Percentiles rank a stretch among this genome's conserved stretches.
Conservation (phyloP, 2,329 filamentous ascomycete genomes). For the Aureobasidium zeae region DNA sequence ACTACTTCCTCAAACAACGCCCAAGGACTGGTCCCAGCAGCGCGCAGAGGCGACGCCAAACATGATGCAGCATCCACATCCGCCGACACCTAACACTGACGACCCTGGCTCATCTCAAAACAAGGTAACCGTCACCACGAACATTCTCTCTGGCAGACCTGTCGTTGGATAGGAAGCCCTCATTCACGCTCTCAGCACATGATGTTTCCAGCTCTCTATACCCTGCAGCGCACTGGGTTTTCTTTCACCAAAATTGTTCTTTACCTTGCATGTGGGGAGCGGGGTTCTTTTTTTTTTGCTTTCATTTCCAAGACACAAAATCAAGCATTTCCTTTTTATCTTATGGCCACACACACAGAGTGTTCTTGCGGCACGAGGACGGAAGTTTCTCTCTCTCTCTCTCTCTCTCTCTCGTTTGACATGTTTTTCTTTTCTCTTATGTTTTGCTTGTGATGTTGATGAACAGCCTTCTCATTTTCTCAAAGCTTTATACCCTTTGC, state of each 20-base stretch:
- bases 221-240: slow-evolving; percentile 14
- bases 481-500: slow-evolving; percentile 12
- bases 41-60: slow-evolving; percentile 1
- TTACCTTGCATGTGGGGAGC: slow-evolving; percentile 14
- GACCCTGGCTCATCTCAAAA: slow-evolving; percentile 14
- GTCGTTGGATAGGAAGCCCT: slow-evolving; percentile 10
- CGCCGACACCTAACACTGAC: slow-evolving; percentile 5
- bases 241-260: slow-evolving; percentile 14
- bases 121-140: slow-evolving; percentile 10
- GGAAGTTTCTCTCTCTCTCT: slow-evolving; percentile 2
- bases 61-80: neutral
- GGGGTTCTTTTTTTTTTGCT: slow-evolving; percentile 13
- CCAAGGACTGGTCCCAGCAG: neutral
- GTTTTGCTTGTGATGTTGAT: slow-evolving; percentile 7
- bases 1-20: neutral
- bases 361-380: slow-evolving; percentile 2
- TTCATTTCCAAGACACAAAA: neutral
- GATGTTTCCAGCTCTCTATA: slow-evolving; percentile 14
- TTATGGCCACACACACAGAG: slow-evolving; percentile 11
- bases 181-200: slow-evolving; percentile 9
- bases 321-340: slow-evolving; percentile 13
- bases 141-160: slow-evolving; percentile 14
- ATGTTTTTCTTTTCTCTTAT: slow-evolving; percentile 5
- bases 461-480: slow-evolving; percentile 3
- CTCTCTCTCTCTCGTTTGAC: slow-evolving; percentile 7